Evolutionary conservation across 371 early-diverging fungal genomes (phyloP).

Genomic region (Haplosporangium sp.): DNA sequence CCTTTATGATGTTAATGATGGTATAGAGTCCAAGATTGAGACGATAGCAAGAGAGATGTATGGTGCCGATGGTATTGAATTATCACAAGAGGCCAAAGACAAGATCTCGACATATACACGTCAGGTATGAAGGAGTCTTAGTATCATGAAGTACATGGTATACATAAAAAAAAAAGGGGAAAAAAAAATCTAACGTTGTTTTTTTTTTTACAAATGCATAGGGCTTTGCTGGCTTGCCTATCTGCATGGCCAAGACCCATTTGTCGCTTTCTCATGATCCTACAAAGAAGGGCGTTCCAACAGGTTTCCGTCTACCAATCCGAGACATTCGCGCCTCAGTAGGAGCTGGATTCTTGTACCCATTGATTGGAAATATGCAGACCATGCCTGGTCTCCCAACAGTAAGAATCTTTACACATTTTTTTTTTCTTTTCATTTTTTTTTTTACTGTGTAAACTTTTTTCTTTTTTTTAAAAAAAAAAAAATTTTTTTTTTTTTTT

Average conservation of each 20-base stretch:
- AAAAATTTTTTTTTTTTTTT: too few relatives aligned
- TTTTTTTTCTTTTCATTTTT: neutral
- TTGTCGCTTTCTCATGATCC: conserved; percentile 92
- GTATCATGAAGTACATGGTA: too few relatives aligned
- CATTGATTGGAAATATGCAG: conserved; percentile 94
- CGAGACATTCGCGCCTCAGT: conserved; percentile 94
- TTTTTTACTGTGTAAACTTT: neutral
- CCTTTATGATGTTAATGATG: conserved; percentile 81
- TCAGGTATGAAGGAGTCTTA: conserved; percentile 53
- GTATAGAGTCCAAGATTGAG: conserved; percentile 92
- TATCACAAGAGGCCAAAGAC: conserved; percentile 81
- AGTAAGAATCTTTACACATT: conserved; percentile 54
- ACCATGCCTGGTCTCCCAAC: conserved; percentile 99
- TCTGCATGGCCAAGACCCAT: conserved; percentile 99
- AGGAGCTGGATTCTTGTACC: conserved; percentile 99
- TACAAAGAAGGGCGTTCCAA: conserved; percentile 91
- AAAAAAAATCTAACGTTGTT: neutral
- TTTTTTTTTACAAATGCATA: conserved; percentile 18
- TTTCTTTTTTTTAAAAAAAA: too few relatives aligned
- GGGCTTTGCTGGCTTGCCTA: conserved; percentile 89
- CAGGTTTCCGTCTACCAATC: conserved; percentile 92
- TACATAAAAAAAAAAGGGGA: too few relatives aligned
- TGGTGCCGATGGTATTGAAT: conserved; percentile 90
- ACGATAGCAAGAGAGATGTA: conserved; percentile 93
- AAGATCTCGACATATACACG: conserved; percentile 87